Percentiles rank a stretch among this genome's conserved stretches.
Evolutionary conservation across 1,139 yeast genomes (phyloP).

Genomic region (Suhomyces wounanorum): DNA sequence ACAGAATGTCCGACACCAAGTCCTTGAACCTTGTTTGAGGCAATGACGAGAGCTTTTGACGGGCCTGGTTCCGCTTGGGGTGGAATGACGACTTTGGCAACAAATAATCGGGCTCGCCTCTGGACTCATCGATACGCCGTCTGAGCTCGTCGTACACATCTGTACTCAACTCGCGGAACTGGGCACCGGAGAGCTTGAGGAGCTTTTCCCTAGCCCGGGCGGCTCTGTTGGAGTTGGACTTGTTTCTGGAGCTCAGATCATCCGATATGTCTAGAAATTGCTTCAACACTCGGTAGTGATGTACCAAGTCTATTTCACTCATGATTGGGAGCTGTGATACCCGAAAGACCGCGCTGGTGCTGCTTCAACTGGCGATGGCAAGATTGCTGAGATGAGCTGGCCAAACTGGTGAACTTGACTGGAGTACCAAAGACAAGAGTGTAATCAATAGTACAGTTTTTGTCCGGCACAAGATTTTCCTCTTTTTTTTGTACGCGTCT

Average conservation of each 20-base stretch:
- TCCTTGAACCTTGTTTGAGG: constrained; percentile 85
- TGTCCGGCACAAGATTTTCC: constrained; percentile 2
- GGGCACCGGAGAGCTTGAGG: constrained; percentile 76
- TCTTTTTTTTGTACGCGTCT: constrained; percentile 13
- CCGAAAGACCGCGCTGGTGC: background rate
- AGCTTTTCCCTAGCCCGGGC: constrained; percentile 84
- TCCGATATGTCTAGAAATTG: constrained; percentile 56
- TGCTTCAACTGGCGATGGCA: background rate
- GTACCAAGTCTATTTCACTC: constrained; percentile 43
- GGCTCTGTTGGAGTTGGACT: constrained; percentile 58
- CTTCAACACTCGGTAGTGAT: constrained; percentile 52
- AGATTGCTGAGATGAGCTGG: background rate
- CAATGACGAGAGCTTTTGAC: constrained; percentile 85
- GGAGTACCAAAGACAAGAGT: background rate
- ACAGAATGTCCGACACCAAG: constrained; percentile 84
- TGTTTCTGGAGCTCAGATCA: constrained; percentile 45
- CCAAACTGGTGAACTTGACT: background rate
- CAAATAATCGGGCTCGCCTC: constrained; percentile 62
- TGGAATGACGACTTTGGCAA: constrained; percentile 77
- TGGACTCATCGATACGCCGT: constrained; percentile 62
- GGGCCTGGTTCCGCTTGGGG: constrained; percentile 92
- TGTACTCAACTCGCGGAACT: constrained; percentile 84
- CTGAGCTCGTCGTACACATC: constrained; percentile 91
- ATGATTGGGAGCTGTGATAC: background rate
- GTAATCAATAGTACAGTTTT: background rate